Evolutionary conservation across 2,329 filamentous ascomycete genomes (phyloP).

Genomic region (Aureobasidium pullulans): DNA sequence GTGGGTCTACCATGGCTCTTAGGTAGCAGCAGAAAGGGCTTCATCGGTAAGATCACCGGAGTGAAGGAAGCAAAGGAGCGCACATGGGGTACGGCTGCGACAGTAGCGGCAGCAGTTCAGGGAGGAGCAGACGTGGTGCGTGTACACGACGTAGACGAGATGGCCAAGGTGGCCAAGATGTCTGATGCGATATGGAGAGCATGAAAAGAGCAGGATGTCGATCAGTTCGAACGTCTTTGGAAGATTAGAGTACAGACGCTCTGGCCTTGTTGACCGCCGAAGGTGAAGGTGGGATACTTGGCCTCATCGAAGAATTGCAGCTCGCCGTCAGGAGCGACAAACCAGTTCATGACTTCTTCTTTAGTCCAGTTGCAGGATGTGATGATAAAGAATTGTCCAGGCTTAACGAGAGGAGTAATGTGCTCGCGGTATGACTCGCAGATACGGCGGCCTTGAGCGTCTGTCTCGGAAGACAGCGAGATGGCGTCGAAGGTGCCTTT

Average conservation of each 20-base stretch:
- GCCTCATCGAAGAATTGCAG: slow-evolving; percentile 61
- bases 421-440: slow-evolving; percentile 68
- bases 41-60: slow-evolving; percentile 76
- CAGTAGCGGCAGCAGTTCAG: slow-evolving; percentile 75
- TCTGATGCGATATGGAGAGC: slow-evolving; percentile 82
- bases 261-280: slow-evolving; percentile 81
- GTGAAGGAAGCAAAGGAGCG: slow-evolving; percentile 63
- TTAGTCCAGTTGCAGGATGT: slow-evolving; percentile 99
- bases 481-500: slow-evolving; percentile 98
- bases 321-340: slow-evolving; percentile 44
- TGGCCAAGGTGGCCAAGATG: slow-evolving; percentile 78
- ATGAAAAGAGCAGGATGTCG: neutral
- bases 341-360: slow-evolving; percentile 74
- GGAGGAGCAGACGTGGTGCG: slow-evolving; percentile 87
- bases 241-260: slow-evolving; percentile 86
- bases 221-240: slow-evolving; percentile 26
- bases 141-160: slow-evolving; percentile 84
- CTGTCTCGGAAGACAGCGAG: slow-evolving; percentile 58
- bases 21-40: slow-evolving; percentile 81
- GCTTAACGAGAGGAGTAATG: slow-evolving; percentile 60
- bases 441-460: slow-evolving; percentile 48
- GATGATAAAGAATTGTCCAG: slow-evolving; percentile 68
- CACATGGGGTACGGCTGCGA: slow-evolving; percentile 79
- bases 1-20: slow-evolving; percentile 77
- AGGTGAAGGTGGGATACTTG: slow-evolving; percentile 78